Base-by-base conservation (phyloP, 1,139 yeast genomes). In the Saccharomycopsis hybrid region DNA sequence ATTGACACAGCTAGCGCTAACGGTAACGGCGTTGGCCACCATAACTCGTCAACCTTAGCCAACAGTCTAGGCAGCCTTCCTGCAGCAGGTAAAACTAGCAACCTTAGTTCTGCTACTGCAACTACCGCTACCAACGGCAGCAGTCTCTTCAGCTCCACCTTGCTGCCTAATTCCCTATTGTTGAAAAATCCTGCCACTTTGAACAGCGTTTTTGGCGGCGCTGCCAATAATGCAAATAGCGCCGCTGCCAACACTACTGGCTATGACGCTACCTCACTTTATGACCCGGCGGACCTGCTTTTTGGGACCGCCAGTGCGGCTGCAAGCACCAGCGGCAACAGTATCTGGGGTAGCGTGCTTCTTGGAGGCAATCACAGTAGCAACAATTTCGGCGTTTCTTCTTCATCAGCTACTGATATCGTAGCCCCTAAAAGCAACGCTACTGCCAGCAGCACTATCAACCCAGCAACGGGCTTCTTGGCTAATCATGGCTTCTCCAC, bases 151-250 rank as follows among this genome's bases (percentile, higher is more conserved):
- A 44, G 25, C 7, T n/a, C 27, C 30, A 11, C 39, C 3, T 43
- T 43, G 13, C 18, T 24, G 5, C 18, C 39, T 36, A 28, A 4
- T 28, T 28, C 27, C 8, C 18, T 24, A 24, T 30, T 32, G 5
- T 31, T 42, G 37, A 42, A 42, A 2, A 42, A 28, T 24, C 3
- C 44, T 9, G 9, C 36, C 11, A 42, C 38, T 30, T 42, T 42
- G 44, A 42, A 32, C 24, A 29, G 18, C 5, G 27, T 42, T 42
- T 42, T 42, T 3, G 18, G 13, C 3, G 28, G 9, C 24, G 2
- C 41, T 38, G 2, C 24, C 38, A n/a, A 32, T 9, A 30, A 5
- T 25, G 29, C 7, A 2, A 18, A 27, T 11, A 27, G 27, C 24
- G 8, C 32, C 3, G 13, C 3, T 29, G n/a, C 43, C 3, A 29